Base-by-base conservation (phyloP, 2,329 filamentous ascomycete genomes). In the Verticillium dahliae region DNA sequence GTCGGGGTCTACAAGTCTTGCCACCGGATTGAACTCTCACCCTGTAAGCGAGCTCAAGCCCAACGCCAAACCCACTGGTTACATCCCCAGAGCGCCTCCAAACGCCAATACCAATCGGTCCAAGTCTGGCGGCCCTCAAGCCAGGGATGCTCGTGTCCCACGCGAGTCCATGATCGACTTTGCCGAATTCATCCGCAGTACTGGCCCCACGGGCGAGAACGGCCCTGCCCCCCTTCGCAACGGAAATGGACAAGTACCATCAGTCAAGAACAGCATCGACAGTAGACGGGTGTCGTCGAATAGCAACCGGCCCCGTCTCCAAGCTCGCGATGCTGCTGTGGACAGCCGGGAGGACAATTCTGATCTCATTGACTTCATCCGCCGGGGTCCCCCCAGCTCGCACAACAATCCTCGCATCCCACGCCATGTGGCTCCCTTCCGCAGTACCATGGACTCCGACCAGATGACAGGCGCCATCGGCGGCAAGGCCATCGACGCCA, bases 311-410 rank as follows among this genome's bases (percentile, higher is more conserved):
- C 78, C 77, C 56, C 85, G 84, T 62, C 81, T 90, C 57, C 84
- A 90, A 73, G 87, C 94, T 62, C 89, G 92, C 57, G 88, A 92
- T 64, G 85, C 91, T 41, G 80, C 82, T 52, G 82, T 86, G 15
- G 82, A 87, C 58, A 78, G 78, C 62, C 81, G 80, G 59, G 85
- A 86, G 58, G 88, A 88, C 66, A 96, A 88, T 61, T 90, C 91
- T 13, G 95, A 97, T 63, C 78, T 99, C 62, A 97, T 97, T 66
- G 93, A 98, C 72, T 98, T 99, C 73, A 96, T 99, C 66, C 88
- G 93, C 56, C 88, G 91, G 71, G 94, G 93, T 1, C 92, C 92
- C 3, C 89, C 90, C 0, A 82, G 78, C 63, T 72, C 78, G 55
- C 76, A 79, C 38, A 81, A 80, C 54, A 84, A 84, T 65, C 90